Evolutionary conservation across 192 early-diverging fungal genomes (phyloP).

Genomic region (Podila horticola): DNA sequence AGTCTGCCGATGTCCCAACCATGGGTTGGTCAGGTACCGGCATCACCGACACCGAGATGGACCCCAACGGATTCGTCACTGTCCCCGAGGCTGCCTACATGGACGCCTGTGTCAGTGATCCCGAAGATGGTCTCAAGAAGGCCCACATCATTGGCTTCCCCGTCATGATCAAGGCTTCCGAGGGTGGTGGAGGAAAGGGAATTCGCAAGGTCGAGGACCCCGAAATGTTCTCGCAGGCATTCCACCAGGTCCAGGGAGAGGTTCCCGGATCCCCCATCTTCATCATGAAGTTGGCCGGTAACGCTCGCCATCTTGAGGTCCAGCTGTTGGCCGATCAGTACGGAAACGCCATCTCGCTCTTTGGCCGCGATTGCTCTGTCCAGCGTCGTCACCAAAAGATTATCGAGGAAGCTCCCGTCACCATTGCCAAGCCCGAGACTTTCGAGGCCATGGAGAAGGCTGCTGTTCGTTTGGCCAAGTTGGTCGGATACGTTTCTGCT

Average conservation of each 20-base stretch:
- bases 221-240: slow-evolving; percentile 77
- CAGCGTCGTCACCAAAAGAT: slow-evolving; percentile 99
- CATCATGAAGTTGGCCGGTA: slow-evolving; percentile 97
- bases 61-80: slow-evolving; percentile 77
- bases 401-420: slow-evolving; percentile 97
- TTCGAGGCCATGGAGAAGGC: slow-evolving; percentile 95
- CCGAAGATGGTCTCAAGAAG: slow-evolving; percentile 85
- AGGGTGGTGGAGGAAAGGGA: slow-evolving; percentile 99
- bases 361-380: slow-evolving; percentile 98
- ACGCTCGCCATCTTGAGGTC: slow-evolving; percentile 96
- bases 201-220: slow-evolving; percentile 92
- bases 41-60: slow-evolving; percentile 74
- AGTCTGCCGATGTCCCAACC: slow-evolving; percentile 95
- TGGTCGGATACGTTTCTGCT: slow-evolving; percentile 95
- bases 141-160: slow-evolving; percentile 95
- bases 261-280: slow-evolving; percentile 98
- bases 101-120: slow-evolving; percentile 84
- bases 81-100: slow-evolving; percentile 87
- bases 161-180: slow-evolving; percentile 99
- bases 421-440: slow-evolving; percentile 79
- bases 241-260: slow-evolving; percentile 92
- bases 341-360: slow-evolving; percentile 98
- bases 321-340: slow-evolving; percentile 96
- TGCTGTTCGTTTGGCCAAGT: slow-evolving; percentile 92
- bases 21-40: slow-evolving; percentile 96